Evolutionary conservation across 1,284 basidiomycete species (phyloP).

Genomic region (Leucoagaricus sp.): DNA sequence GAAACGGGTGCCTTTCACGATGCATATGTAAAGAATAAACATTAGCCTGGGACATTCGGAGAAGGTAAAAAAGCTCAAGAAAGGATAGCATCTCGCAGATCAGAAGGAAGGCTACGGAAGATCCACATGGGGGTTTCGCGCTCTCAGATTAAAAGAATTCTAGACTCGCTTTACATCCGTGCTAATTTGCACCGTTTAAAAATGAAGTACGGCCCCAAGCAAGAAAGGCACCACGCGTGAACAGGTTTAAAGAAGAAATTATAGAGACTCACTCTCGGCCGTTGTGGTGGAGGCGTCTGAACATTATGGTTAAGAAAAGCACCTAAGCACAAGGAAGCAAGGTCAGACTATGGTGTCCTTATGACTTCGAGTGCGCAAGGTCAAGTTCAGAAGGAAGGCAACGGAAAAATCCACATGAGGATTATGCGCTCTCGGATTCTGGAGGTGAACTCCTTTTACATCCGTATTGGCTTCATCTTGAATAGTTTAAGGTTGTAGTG

Average conservation of each 20-base stretch:
- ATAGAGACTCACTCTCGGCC: conserved; percentile 1
- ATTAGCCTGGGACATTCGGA: too few relatives aligned
- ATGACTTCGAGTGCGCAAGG: conserved; percentile 4
- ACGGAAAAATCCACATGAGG: conserved; percentile 69
- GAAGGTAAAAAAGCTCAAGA: neutral
- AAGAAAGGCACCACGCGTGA: conserved; percentile 7
- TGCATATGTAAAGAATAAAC: too few relatives aligned
- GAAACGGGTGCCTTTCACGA: too few relatives aligned
- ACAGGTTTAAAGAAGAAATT: neutral
- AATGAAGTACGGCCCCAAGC: too few relatives aligned
- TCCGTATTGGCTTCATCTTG: conserved; percentile 59
- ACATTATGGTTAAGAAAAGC: neutral
- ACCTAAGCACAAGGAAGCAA: neutral
- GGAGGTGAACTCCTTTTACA: conserved; percentile 56
- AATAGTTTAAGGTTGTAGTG: conserved; percentile 3
- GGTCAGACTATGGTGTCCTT: conserved; percentile 13
- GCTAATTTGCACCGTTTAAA: conserved; percentile 27
- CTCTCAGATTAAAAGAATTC: conserved; percentile 25
- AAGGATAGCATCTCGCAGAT: conserved; percentile 13
- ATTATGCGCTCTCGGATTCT: conserved; percentile 68
- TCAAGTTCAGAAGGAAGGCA: conserved; percentile 70
- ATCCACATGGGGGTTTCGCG: conserved; percentile 29
- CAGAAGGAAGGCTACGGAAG: conserved; percentile 35
- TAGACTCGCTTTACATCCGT: conserved; percentile 60
- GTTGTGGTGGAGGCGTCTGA: neutral